Conservation (phyloP, 2,329 filamentous ascomycete species). For the Xylariaceae sp. region DNA sequence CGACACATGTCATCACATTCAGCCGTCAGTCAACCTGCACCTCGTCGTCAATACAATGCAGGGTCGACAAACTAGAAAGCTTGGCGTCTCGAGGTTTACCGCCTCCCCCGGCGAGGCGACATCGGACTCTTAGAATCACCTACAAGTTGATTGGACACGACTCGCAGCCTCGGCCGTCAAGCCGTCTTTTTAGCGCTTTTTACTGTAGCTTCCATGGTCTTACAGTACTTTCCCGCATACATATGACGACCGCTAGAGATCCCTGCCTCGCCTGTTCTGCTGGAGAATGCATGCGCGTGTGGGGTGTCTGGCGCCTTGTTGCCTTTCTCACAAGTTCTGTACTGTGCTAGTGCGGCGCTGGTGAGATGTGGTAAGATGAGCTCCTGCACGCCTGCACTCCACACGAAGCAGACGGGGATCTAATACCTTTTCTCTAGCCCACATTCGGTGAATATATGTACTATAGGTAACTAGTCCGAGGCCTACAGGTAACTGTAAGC, state of each 20-base stretch:
- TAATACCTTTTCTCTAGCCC: slow-evolving; percentile 9
- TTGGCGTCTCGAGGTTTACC: slow-evolving; percentile 25
- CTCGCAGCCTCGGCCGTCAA: slow-evolving; percentile 30
- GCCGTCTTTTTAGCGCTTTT: slow-evolving; percentile 29
- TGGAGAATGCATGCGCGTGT: slow-evolving; percentile 37
- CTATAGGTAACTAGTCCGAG: no score
- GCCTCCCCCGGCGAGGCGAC: slow-evolving; percentile 31
- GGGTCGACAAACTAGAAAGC: slow-evolving; percentile 9
- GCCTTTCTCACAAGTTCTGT: no score
- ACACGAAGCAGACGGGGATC: slow-evolving; percentile 19
- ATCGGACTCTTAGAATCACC: slow-evolving; percentile 34
- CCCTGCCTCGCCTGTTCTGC: slow-evolving; percentile 29
- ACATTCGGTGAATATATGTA: slow-evolving; percentile 8
- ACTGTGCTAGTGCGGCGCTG: no score
- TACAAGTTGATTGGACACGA: slow-evolving; percentile 34
- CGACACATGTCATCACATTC: slow-evolving; percentile 23
- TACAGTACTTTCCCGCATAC: slow-evolving; percentile 23
- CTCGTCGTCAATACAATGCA: slow-evolving; percentile 21
- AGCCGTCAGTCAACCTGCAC: slow-evolving; percentile 10
- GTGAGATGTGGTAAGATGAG: no score
- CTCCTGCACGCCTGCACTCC: no score
- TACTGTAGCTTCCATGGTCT: slow-evolving; percentile 19
- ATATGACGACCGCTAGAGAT: slow-evolving; percentile 21
- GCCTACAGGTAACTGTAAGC: slow-evolving; percentile 3
- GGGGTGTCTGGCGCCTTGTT: no score